phyloP scores from a whole-genome alignment of 2,329 filamentous ascomycete species.

The Paraphoma chrysanthemicola region DNA sequence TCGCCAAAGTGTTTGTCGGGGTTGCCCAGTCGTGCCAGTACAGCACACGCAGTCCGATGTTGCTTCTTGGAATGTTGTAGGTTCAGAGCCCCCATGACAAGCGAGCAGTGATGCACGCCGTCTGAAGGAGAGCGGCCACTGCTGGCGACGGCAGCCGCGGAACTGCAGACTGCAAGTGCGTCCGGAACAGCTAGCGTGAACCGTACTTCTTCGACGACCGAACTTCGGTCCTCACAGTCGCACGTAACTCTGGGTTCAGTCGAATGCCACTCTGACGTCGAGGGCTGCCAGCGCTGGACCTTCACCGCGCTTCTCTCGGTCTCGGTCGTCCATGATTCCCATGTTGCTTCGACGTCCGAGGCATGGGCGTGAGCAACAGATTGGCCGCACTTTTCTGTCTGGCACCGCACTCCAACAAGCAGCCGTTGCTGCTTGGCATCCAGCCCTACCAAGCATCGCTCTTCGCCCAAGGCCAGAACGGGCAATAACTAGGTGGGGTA shows the following conservation, averaged over 20 bases:
- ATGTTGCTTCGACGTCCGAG: not conserved
- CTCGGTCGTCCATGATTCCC: not conserved
- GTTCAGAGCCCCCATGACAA: too few relatives aligned
- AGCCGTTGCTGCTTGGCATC: not conserved
- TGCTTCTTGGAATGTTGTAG: too few relatives aligned
- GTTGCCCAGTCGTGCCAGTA: too few relatives aligned
- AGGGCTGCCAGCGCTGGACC: not conserved
- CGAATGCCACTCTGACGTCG: constrained; percentile 3
- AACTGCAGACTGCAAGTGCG: too few relatives aligned
- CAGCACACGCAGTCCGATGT: too few relatives aligned
- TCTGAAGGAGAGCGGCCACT: too few relatives aligned
- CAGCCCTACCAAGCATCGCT: constrained; percentile 18
- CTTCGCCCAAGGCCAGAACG: constrained; percentile 3
- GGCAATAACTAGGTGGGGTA: constrained; percentile 16
- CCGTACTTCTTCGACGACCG: constrained; percentile 17
- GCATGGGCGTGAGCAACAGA: too few relatives aligned
- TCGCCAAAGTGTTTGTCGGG: too few relatives aligned
- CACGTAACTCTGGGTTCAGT: constrained; percentile 6
- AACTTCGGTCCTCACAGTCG: constrained; percentile 22
- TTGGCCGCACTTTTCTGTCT: not conserved
- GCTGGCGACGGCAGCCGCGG: too few relatives aligned
- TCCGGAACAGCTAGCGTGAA: constrained; percentile 17
- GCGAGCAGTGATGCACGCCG: too few relatives aligned
- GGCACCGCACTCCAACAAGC: not conserved
- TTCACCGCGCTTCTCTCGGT: not conserved